Base-by-base conservation (phyloP, 2,329 filamentous ascomycete species). In the Fusarium dlaminii region DNA sequence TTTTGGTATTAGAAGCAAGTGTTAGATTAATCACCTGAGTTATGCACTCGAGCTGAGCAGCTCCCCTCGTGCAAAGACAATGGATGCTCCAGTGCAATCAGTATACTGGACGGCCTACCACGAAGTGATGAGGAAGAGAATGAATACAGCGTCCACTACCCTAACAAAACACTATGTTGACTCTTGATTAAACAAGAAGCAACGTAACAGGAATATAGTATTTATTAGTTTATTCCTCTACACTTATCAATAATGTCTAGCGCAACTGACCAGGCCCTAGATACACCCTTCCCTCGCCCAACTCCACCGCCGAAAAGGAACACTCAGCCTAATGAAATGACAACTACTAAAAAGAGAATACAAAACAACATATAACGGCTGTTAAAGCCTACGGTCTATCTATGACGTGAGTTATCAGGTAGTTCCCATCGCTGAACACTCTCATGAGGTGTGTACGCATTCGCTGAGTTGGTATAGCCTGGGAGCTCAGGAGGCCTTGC, bases 361-460 rank as follows among this genome's bases (percentile, higher is more conserved):
- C 5, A 36, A 17, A 17, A 17, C 34, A 13, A 27, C 8, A 29
- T 3, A 8, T 10, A 1, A 6, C 17, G 7, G 2, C 24, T 8
- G 22, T 17, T 5, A 8, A 22, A 52, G 12, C 6, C 5, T 1
- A 12, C 3, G 3, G 1, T 2, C 15, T 68, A 68, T 30, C 37
- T 39, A n/a, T 64, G 62, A 32, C 57, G 63, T 32, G 73, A 75
- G 43, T 76, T 78, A 32, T 75, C 76, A 6, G 75, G 71, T 6
- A 78, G 63, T 57, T 78, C 76, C 76, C 76, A 78, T 42, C 76
- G 63, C 37, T 75, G 76, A 7, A 52, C 49, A 32, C 30, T 61
- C 34, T 66, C 61, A 22, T 61, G 66, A 3, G 49, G 27, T 20
- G 39, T 66, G 22, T 77, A 70, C 20, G 60, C 29, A 48, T 72